Percentiles rank a stretch among this genome's conserved stretches.
Evolutionary conservation across 257 asterid genomes (phyloP).

Genomic region (Nicotiana paniculata): DNA sequence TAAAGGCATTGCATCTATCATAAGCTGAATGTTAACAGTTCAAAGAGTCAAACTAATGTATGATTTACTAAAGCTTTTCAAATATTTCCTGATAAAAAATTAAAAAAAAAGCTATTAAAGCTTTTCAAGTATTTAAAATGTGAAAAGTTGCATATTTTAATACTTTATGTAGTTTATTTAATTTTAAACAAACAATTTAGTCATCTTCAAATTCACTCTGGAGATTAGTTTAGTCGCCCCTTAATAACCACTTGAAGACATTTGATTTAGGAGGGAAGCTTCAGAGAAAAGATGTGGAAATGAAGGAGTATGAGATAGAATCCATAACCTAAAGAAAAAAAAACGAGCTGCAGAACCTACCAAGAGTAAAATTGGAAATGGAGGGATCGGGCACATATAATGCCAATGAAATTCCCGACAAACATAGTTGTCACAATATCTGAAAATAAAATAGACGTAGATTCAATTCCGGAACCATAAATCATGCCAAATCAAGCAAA

Average conservation of each 20-base stretch:
- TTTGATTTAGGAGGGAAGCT: neutral
- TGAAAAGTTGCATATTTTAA: neutral
- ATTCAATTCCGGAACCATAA: conserved; percentile 2
- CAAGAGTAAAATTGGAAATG: conserved; percentile 95
- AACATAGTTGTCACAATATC: conserved; percentile 73
- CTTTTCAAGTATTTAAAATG: neutral
- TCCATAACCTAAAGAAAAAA: neutral
- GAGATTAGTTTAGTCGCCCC: neutral
- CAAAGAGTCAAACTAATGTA: neutral
- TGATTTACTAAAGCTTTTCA: neutral
- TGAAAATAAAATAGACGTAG: conserved; percentile 19
- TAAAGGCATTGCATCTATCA: neutral
- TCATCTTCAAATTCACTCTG: neutral
- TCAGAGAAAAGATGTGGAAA: no score
- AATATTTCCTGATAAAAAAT: neutral
- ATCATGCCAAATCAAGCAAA: conserved; percentile 5
- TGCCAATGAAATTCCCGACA: conserved; percentile 87
- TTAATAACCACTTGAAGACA: neutral
- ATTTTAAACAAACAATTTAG: neutral
- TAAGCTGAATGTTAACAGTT: neutral
- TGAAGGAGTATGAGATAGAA: neutral
- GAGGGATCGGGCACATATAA: conserved; percentile 84
- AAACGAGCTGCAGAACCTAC: conserved; percentile 28
- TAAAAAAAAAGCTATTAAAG: neutral
- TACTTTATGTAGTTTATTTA: neutral